Conservation (phyloP, 2,329 filamentous ascomycete species). For the Aspergillus pseudoviridinutans region DNA sequence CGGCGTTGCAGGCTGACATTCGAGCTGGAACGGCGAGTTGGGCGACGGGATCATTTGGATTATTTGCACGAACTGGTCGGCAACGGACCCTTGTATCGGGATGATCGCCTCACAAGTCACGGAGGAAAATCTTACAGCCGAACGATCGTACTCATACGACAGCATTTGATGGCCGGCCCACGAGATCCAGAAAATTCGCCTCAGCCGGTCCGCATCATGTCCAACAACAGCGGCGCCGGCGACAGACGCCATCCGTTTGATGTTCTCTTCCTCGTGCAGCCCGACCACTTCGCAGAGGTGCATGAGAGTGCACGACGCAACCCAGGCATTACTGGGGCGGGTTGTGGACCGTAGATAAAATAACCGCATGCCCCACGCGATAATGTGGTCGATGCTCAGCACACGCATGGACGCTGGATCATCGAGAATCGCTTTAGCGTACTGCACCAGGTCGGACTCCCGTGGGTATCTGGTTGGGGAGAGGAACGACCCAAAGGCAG, state of each 20-base stretch:
- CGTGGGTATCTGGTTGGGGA: slow-evolving; percentile 19
- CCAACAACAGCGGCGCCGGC: slow-evolving; percentile 19
- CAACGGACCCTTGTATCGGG: slow-evolving; percentile 17
- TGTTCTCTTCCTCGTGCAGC: slow-evolving; percentile 26
- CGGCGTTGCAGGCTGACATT: slow-evolving; percentile 9
- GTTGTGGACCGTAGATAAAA: slow-evolving; percentile 30
- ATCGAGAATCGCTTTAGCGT: slow-evolving; percentile 30
- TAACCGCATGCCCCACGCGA: slow-evolving; percentile 28
- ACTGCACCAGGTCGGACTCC: slow-evolving; percentile 26
- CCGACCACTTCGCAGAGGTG: slow-evolving; percentile 27
- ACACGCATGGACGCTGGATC: slow-evolving; percentile 26
- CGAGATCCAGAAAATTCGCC: slow-evolving; percentile 31
- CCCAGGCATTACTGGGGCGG: slow-evolving; percentile 29
- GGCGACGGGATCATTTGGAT: slow-evolving; percentile 26
- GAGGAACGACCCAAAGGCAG: slow-evolving; percentile 26
- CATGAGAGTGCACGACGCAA: slow-evolving; percentile 29
- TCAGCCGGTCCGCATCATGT: slow-evolving; percentile 28
- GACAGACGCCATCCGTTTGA: slow-evolving; percentile 23
- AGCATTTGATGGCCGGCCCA: slow-evolving; percentile 31
- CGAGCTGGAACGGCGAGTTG: slow-evolving; percentile 21
- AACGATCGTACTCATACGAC: slow-evolving; percentile 30
- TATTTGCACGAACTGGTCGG: slow-evolving; percentile 26
- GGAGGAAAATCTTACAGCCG: slow-evolving; percentile 19
- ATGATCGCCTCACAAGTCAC: slow-evolving; percentile 24
- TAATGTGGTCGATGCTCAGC: slow-evolving; percentile 23